Evolutionary conservation across 352 stramenopile species (phyloP).

Genomic region (Phytophthora sp.): DNA sequence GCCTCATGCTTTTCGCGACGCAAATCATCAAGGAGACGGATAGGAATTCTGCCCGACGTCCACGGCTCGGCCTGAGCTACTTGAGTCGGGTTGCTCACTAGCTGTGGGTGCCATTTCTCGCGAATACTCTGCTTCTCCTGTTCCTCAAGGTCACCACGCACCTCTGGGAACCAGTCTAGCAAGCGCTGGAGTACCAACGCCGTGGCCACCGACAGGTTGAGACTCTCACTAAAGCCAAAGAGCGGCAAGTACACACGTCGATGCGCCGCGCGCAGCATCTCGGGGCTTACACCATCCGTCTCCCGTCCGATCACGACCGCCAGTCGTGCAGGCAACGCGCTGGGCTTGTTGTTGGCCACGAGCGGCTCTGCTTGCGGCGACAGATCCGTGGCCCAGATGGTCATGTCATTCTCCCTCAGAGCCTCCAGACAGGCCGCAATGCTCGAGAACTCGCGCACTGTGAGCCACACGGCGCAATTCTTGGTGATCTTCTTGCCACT

Average conservation of each 20-base stretch:
- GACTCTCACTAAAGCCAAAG: conserved; percentile 93
- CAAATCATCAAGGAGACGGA: conserved; percentile 60
- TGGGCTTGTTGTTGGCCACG: conserved; percentile 44
- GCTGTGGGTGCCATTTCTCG: conserved; percentile 62
- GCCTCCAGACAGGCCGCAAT: conserved; percentile 82
- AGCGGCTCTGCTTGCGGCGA: conserved; percentile 72
- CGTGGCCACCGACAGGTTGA: conserved; percentile 94
- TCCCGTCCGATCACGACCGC: conserved; percentile 95
- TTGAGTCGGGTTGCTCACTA: conserved; percentile 75
- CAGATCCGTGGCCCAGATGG: conserved; percentile 93
- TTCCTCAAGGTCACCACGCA: conserved; percentile 61
- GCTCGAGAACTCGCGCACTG: conserved; percentile 84
- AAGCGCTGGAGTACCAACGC: conserved; percentile 92
- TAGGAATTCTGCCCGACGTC: conserved; percentile 43
- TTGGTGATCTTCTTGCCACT: conserved; percentile 83
- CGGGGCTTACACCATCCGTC: conserved; percentile 87
- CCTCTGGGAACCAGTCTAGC: conserved; percentile 73
- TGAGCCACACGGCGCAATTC: conserved; percentile 86
- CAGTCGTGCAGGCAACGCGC: conserved; percentile 81
- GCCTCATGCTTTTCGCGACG: conserved; percentile 65
- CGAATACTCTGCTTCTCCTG: conserved; percentile 59
- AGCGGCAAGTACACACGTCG: conserved; percentile 93
- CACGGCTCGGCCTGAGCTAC: conserved; percentile 58
- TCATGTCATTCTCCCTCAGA: conserved; percentile 61
- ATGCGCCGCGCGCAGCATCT: conserved; percentile 90